A percentile compares a stretch with the other conserved stretches of the same genome.
phyloP scores from a whole-genome alignment of 768 basidiomycete genomes.

The Floccularia luteovirens region DNA sequence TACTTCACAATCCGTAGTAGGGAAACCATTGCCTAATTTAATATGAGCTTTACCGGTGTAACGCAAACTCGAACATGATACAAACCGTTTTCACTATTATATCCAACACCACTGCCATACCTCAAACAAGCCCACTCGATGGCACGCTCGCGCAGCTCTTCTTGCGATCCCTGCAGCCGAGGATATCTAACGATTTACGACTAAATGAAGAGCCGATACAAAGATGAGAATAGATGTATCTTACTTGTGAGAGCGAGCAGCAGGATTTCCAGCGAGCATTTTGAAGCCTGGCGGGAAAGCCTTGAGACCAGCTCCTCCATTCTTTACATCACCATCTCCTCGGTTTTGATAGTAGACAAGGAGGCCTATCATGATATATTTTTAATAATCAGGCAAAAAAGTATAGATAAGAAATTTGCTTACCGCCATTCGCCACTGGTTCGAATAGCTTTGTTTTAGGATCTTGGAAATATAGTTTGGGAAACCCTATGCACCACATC shows the following conservation, averaged over 20 bases:
- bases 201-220: neutral
- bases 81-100: slow-evolving; percentile 16
- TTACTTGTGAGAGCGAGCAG: slow-evolving; percentile 26
- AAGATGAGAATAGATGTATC: neutral
- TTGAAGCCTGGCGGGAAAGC: slow-evolving; percentile 35
- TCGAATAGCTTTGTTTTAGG: slow-evolving; percentile 27
- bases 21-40: slow-evolving; percentile 26
- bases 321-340: slow-evolving; percentile 24
- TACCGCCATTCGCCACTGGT: slow-evolving; percentile 28
- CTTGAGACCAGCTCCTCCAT: slow-evolving; percentile 31
- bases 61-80: neutral
- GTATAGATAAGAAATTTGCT: neutral
- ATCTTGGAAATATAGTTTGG: slow-evolving; percentile 34
- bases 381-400: neutral
- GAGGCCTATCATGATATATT: slow-evolving; percentile 15
- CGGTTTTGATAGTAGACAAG: slow-evolving; percentile 36
- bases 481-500: slow-evolving; percentile 22
- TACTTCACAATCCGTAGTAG: slow-evolving; percentile 32
- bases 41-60: slow-evolving; percentile 3
- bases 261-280: slow-evolving; percentile 34
- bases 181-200: slow-evolving; percentile 14
- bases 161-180: slow-evolving; percentile 26
- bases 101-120: slow-evolving; percentile 21
- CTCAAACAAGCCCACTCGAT: slow-evolving; percentile 31
- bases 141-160: slow-evolving; percentile 29